These are phyloP conservation scores for Penicillium soppii DNA, from an alignment of 495 filamentous ascomycete genomes.

Conservation along the genomic window DNA sequence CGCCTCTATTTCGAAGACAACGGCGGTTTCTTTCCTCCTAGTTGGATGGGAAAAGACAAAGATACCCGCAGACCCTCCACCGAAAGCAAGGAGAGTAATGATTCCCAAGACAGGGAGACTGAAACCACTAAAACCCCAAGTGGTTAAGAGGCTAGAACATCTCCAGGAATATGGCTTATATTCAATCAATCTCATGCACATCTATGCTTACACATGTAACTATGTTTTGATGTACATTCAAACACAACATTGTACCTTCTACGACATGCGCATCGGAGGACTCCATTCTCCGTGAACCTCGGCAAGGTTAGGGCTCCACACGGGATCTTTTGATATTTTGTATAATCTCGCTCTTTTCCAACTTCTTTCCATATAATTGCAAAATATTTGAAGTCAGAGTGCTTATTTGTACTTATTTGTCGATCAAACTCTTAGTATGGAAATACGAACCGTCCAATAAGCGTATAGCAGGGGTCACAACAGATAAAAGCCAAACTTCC, in stretches of 20 bases:
- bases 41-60: constrained; percentile 27
- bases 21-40: constrained; percentile 42
- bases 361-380: too few relatives aligned
- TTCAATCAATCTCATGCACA: neutral
- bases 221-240: too few relatives aligned
- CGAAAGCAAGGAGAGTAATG: constrained; percentile 9
- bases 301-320: constrained; percentile 1
- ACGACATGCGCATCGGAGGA: too few relatives aligned
- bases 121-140: neutral
- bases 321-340: neutral
- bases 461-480: too few relatives aligned
- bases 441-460: too few relatives aligned
- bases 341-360: neutral
- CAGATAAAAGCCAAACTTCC: too few relatives aligned
- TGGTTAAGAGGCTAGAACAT: too few relatives aligned
- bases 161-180: neutral
- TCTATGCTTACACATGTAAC: neutral
- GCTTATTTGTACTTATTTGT: too few relatives aligned
- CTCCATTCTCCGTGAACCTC: constrained; percentile 4
- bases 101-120: neutral
- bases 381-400: too few relatives aligned
- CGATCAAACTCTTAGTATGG: too few relatives aligned
- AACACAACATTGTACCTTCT: too few relatives aligned
- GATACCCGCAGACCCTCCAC: constrained; percentile 12
- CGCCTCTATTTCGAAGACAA: constrained; percentile 44